Evolutionary conservation across 768 basidiomycete species (phyloP), one percentile per base, ranked within the genome.

Genomic region (Chlorophyllum brunneum): DNA sequence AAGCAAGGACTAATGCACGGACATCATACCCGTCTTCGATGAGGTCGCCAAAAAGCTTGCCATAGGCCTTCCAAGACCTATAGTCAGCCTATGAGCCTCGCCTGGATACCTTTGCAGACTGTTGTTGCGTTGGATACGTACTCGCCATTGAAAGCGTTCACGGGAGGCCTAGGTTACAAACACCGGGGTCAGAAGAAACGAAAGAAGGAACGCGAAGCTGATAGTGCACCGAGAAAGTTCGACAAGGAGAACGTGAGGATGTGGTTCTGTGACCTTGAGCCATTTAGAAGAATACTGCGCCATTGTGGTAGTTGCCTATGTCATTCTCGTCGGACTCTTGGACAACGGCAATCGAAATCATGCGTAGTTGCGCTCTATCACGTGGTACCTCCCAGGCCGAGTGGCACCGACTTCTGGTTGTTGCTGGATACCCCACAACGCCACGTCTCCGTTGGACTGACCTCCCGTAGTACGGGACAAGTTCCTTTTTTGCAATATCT

Each of bases 21-120:
- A 92, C 79, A 26, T 83, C 80, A 22, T 69, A 61, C 1, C 46
- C 78, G 61, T 68, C 82, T 65, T 52, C 64, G 5, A 58, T 69
- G 55, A 93, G 71, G 0, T 66, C 61, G 42, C 84, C 78, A 58
- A 95, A 86, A 0, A 82, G 72, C 2, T 68, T 61, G 3, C 80
- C 80, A 29, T 91, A 82, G 41, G 86, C 86, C 20, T 66, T 66
- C 90, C 90, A 95, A 62, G 86, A 83, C 34, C 88, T 91, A 22
- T n/a, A n/a, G 16, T n/a, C 11, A 36, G 11, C 16, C 27, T 7
- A 16, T 30, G 11, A 22, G 4, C 3, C 4, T 15, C 24, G n/a
- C 26, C n/a, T n/a, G n/a, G n/a, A n/a, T 24, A 26, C 43, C 10
- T 18, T 20, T 8, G 27, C 15, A n/a, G 10, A 29, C 18, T 18